Percentiles rank a stretch among this genome's conserved stretches.
phyloP scores from a whole-genome alignment of 208 protist genomes.

The Tetramitus jugosus region DNA sequence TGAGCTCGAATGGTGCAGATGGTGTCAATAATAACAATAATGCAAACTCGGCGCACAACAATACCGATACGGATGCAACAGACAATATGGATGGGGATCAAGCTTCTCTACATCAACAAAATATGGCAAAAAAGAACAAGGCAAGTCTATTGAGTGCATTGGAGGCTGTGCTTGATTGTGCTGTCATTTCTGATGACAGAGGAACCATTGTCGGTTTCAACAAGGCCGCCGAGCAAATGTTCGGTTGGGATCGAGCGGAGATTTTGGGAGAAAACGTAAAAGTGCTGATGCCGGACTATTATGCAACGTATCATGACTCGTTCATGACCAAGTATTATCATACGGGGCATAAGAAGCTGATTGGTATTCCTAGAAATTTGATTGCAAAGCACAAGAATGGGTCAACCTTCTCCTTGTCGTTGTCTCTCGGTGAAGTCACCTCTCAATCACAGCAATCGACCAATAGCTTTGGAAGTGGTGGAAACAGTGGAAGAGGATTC shows the following conservation, averaged over 20 bases:
- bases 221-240: slow-evolving; percentile 30
- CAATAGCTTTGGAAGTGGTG: too few species aligned
- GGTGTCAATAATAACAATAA: too few species aligned
- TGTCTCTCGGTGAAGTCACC: slow-evolving; percentile 32
- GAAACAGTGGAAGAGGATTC: too few species aligned
- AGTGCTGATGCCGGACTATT: slow-evolving; percentile 44
- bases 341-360: slow-evolving; percentile 37
- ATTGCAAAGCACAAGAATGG: slow-evolving; percentile 27
- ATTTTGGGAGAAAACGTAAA: slow-evolving; percentile 45
- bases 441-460: too few species aligned
- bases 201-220: slow-evolving; percentile 34
- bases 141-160: neutral
- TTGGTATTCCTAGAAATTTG: slow-evolving; percentile 32
- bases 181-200: slow-evolving; percentile 34
- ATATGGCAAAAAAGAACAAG: too few species aligned
- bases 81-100: too few species aligned
- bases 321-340: slow-evolving; percentile 42
- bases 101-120: too few species aligned
- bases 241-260: slow-evolving; percentile 39
- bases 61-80: too few species aligned
- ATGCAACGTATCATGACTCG: slow-evolving; percentile 40
- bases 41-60: too few species aligned
- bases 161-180: slow-evolving; percentile 27
- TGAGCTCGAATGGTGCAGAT: too few species aligned
- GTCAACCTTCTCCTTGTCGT: slow-evolving; percentile 20